Evolutionary conservation across 768 basidiomycete species (phyloP).

Genomic region (Crucibulum laeve): DNA sequence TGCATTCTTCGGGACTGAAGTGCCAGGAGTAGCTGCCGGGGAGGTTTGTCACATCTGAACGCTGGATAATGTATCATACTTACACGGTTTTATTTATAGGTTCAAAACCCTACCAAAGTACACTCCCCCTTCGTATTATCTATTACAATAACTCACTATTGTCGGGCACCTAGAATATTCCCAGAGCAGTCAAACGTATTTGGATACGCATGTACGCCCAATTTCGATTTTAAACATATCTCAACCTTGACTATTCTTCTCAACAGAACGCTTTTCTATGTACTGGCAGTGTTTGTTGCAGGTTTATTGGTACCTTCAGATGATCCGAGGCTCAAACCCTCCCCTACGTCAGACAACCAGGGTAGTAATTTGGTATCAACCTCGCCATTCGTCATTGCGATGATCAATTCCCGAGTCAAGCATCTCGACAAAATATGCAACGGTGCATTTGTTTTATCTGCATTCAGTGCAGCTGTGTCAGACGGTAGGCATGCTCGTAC

Average conservation of each 20-base stretch:
- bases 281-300: conserved; percentile 26
- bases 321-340: conserved; percentile 17
- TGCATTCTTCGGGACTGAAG: conserved; percentile 13
- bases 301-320: conserved; percentile 34
- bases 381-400: conserved; percentile 40
- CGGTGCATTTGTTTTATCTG: conserved; percentile 12
- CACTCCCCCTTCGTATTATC: not conserved
- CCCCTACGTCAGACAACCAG: conserved; percentile 12
- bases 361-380: conserved; percentile 19
- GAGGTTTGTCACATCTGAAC: conserved; percentile 5
- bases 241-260: conserved; percentile 1
- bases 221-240: conserved; percentile 6
- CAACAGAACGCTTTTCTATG: conserved; percentile 21
- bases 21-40: conserved; percentile 13
- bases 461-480: conserved; percentile 14
- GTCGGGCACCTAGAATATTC: conserved; percentile 13
- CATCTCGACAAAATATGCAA: conserved; percentile 37
- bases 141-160: not conserved
- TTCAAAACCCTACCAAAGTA: conserved; percentile 9
- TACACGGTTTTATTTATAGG: conserved; percentile 4
- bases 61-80: not conserved
- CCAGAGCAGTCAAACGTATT: conserved; percentile 13
- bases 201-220: conserved; percentile 16
- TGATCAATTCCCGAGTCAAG: conserved; percentile 38
- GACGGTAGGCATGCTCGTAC: conserved; percentile 7